phyloP scores from a whole-genome alignment of 1,284 basidiomycete genomes.

The Earliella scabrosa region DNA sequence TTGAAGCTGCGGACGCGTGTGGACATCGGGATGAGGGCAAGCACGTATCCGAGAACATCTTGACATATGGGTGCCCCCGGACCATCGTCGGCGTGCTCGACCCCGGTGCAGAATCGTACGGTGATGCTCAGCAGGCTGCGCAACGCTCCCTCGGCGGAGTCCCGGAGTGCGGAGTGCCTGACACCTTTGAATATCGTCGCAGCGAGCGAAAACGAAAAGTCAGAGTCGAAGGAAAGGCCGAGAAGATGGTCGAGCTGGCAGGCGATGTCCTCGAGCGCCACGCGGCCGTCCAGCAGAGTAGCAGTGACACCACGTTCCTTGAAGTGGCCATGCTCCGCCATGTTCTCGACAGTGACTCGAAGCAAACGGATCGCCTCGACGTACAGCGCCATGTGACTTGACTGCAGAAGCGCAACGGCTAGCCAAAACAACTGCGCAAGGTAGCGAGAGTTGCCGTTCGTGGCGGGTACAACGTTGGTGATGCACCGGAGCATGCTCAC shows the following conservation, averaged over 20 bases:
- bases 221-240: constrained; percentile 78
- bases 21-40: constrained; percentile 77
- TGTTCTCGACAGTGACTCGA: constrained; percentile 68
- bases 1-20: constrained; percentile 60
- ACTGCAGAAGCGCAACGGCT: constrained; percentile 80
- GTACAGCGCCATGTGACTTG: constrained; percentile 76
- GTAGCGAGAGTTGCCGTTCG: constrained; percentile 74
- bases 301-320: constrained; percentile 55
- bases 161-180: constrained; percentile 67
- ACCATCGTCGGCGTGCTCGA: constrained; percentile 43
- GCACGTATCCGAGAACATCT: constrained; percentile 80
- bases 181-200: constrained; percentile 87
- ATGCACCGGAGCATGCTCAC: constrained; percentile 89
- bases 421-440: constrained; percentile 83
- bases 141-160: constrained; percentile 60
- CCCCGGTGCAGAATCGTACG: constrained; percentile 47
- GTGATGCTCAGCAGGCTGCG: constrained; percentile 63
- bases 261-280: constrained; percentile 68
- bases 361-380: constrained; percentile 71
- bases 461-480: constrained; percentile 73
- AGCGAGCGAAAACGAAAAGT: constrained; percentile 82
- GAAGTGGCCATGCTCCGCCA: constrained; percentile 65
- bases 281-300: constrained; percentile 69
- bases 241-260: constrained; percentile 76
- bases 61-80: constrained; percentile 49